Evolutionary conservation across 805 yeast genomes (phyloP), one percentile per base, ranked within the genome.

Genomic region (Candida incommunis): DNA sequence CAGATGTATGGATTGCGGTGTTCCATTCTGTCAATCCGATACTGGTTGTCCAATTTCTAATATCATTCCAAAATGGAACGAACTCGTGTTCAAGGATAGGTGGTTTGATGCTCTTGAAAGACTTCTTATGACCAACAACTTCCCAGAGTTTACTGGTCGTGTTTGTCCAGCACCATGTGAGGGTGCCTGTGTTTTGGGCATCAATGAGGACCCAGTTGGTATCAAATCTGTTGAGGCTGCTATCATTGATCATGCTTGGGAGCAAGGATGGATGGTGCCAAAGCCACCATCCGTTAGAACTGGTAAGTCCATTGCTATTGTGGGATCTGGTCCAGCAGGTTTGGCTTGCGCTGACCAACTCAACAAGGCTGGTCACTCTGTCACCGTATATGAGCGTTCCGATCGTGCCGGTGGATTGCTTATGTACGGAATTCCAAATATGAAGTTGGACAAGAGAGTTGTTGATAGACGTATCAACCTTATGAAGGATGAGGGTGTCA

Each of bases 81-180:
- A 88, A 63, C 75, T 92, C 54, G 95, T 90, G 18, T 90, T 87
- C 76, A 76, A 87, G 64, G 90, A 86, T 65, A 78, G 90, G 61
- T 90, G 97, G 97, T 78, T 71, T 58, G 88, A 86, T 56, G 98
- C 98, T 18, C 72, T 87, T 57, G 90, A 87, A 62, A 75, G 95
- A 55, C 73, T 90, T 62, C 67, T 84, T 61, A 90, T 87, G 88
- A 92, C 98, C 49, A 90, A 90, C 70, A 90, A 92, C 68, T 90
- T 92, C 82, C 97, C 97, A 21, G 97, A 92, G 68, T 90, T 92
- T 60, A 90, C 97, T 48, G 95, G 96, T 49, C 79, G 96, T 67
- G 90, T 90, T 51, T 90, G 98, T 68, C 98, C 98, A 21, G 97
- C 97, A 49, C 98, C 98, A 51, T 90, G 98, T 70, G 94, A 88